phyloP scores from a whole-genome alignment of 2,329 filamentous ascomycete genomes.

The Cladosporium sp. region DNA sequence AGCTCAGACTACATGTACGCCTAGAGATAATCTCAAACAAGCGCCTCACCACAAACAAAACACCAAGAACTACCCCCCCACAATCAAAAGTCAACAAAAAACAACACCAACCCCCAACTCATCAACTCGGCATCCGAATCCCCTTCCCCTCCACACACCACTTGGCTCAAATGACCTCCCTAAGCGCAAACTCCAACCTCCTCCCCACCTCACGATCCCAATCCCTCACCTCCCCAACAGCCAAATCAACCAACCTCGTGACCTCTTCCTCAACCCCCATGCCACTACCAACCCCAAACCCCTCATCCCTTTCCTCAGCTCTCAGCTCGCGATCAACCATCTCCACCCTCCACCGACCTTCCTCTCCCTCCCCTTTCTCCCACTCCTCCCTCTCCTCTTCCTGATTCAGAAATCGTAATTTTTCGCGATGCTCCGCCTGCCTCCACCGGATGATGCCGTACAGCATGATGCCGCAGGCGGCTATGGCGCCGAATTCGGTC shows the following conservation, averaged over 20 bases:
- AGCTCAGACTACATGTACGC: too few species aligned
- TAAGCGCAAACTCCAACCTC: neutral
- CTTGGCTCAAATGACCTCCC: neutral
- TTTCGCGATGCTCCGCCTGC: neutral
- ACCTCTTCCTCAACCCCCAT: neutral
- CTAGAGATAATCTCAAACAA: too few species aligned
- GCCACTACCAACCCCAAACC: neutral
- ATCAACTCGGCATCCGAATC: too few species aligned
- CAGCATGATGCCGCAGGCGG: neutral
- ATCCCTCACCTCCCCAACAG: neutral
- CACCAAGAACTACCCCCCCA: too few species aligned
- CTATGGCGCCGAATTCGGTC: neutral
- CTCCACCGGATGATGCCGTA: neutral
- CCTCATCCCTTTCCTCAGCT: neutral
- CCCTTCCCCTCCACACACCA: too few species aligned
- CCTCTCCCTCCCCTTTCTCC: neutral
- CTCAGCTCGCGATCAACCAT: too few species aligned
- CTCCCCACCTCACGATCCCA: neutral
- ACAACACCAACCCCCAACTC: too few species aligned
- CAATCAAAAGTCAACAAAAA: too few species aligned
- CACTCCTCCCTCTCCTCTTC: neutral
- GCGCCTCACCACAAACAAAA: too few species aligned
- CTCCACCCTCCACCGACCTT: neutral
- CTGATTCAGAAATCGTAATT: neutral
- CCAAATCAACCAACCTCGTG: neutral